Conservation (phyloP, 2,329 filamentous ascomycete genomes). For the Alternaria ethzedia region DNA sequence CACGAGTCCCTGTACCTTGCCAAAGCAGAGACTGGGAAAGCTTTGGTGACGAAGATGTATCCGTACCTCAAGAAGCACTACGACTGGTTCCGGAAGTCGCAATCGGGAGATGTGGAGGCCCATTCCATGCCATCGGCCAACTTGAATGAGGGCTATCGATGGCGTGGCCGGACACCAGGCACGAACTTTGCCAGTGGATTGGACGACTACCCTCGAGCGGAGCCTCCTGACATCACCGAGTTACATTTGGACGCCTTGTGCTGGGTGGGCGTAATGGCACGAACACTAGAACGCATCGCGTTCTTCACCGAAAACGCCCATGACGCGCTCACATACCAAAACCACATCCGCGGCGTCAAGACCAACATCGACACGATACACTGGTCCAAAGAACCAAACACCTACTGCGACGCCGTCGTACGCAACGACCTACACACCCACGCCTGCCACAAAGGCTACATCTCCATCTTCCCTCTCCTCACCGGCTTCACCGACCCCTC, state of each 20-base stretch:
- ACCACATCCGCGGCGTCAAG: slow-evolving; percentile 74
- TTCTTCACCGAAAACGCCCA: slow-evolving; percentile 72
- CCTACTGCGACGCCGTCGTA: slow-evolving; percentile 90
- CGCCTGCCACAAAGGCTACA: slow-evolving; percentile 92
- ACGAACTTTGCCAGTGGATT: slow-evolving; percentile 89
- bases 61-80: slow-evolving; percentile 89
- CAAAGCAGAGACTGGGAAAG: slow-evolving; percentile 68
- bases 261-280: slow-evolving; percentile 95
- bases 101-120: slow-evolving; percentile 69
- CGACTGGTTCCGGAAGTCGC: slow-evolving; percentile 90
- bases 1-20: slow-evolving; percentile 63
- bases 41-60: slow-evolving; percentile 77
- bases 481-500: slow-evolving; percentile 76
- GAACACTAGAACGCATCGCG: slow-evolving; percentile 78
- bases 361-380: slow-evolving; percentile 88
- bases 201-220: slow-evolving; percentile 90
- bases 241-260: slow-evolving; percentile 90
- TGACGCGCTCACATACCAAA: slow-evolving; percentile 72
- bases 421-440: slow-evolving; percentile 83
- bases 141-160: slow-evolving; percentile 82
- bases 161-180: slow-evolving; percentile 82
- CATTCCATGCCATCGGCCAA: slow-evolving; percentile 34
- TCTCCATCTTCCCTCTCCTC: slow-evolving; percentile 89
- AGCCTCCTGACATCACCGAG: slow-evolving; percentile 90
- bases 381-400: slow-evolving; percentile 80